A percentile compares a stretch with the other conserved stretches of the same genome.
Evolutionary conservation across 1,284 basidiomycete genomes (phyloP).

Genomic region (Marasmius fiardii): DNA sequence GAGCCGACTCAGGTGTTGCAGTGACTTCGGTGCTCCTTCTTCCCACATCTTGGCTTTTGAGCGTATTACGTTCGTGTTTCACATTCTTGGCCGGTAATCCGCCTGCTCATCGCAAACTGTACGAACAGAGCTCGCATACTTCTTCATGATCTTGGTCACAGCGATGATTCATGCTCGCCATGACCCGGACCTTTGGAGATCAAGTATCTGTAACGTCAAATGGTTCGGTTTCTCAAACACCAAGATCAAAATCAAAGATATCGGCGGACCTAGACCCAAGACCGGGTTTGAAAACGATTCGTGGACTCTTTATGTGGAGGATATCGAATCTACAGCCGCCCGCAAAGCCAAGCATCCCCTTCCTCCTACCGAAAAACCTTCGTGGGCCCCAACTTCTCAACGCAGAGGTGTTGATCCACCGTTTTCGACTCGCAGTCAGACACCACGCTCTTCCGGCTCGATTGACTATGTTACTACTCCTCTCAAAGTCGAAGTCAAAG

Average conservation of each 20-base stretch:
- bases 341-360: slow-evolving; percentile 18
- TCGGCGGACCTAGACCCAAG: slow-evolving; percentile 6
- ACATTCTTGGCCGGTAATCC: not conserved
- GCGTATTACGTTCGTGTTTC: slow-evolving; percentile 43
- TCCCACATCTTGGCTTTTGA: slow-evolving; percentile 51
- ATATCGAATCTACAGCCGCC: slow-evolving; percentile 25
- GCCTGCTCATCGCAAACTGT: not conserved
- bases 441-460: not conserved
- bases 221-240: slow-evolving; percentile 43
- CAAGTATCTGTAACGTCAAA: slow-evolving; percentile 45
- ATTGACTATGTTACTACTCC: slow-evolving; percentile 11
- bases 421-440: slow-evolving; percentile 20
- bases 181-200: slow-evolving; percentile 47
- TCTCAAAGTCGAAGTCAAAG: slow-evolving; percentile 18
- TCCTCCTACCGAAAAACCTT: slow-evolving; percentile 26
- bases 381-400: slow-evolving; percentile 40
- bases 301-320: slow-evolving; percentile 26
- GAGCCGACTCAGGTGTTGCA: slow-evolving; percentile 44
- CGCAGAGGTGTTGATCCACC: slow-evolving; percentile 53
- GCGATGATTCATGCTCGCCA: slow-evolving; percentile 37
- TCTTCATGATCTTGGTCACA: slow-evolving; percentile 45
- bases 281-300: slow-evolving; percentile 19
- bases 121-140: slow-evolving; percentile 59
- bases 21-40: slow-evolving; percentile 51
- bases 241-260: slow-evolving; percentile 11